Evolutionary conservation across 1,284 basidiomycete species (phyloP), one percentile per base, ranked within the genome.

Genomic region (Kalmanozyma brasiliensis): DNA sequence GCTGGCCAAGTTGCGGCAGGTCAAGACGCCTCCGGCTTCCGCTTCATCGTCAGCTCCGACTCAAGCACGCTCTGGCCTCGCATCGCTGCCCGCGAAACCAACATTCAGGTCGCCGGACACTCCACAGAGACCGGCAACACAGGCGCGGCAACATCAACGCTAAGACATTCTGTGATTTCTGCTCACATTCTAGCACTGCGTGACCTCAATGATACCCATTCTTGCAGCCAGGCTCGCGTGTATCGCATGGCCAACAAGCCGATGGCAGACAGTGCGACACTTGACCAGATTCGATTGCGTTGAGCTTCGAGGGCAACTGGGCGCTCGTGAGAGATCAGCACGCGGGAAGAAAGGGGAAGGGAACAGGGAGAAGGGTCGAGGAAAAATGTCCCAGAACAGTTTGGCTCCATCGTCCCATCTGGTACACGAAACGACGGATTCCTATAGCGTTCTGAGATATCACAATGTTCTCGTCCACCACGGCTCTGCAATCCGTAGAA

Each of bases 1-100:
- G 82, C 85, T 98, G 3, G 61, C 67, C 45, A 52, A 62, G 33
- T 42, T 70, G 32, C 57, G 67, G 4, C 52, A 66, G 33, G 30
- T 14, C 20, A 67, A 67, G 26, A 32, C 44, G 7, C 37, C 42
- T 8, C 23, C 42, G 1, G 19, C 41, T 7, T 24, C 44, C 8
- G 13, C 49, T n/a, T n/a, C 51, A 38, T 11, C 53, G 24, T 7
- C 52, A 11, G 11, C 33, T 19, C 22, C 52, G 33, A n/a, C 34
- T 32, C 10, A 24, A 26, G 36, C 17, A n/a, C 23, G 33, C 24
- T 8, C 35, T 1, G 59, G 51, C 5, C 29, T 29, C 2, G 48
- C 56, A 11, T 60, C 61, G 34, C 36, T 64, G 23, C 57, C 61
- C 20, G 45, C 60, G 35, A 60, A 55, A 34, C 66, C 66, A 3